These are phyloP conservation scores for Leptographium wingfieldii DNA, from an alignment of 2,329 filamentous ascomycete genomes.

Conservation along the genomic window DNA sequence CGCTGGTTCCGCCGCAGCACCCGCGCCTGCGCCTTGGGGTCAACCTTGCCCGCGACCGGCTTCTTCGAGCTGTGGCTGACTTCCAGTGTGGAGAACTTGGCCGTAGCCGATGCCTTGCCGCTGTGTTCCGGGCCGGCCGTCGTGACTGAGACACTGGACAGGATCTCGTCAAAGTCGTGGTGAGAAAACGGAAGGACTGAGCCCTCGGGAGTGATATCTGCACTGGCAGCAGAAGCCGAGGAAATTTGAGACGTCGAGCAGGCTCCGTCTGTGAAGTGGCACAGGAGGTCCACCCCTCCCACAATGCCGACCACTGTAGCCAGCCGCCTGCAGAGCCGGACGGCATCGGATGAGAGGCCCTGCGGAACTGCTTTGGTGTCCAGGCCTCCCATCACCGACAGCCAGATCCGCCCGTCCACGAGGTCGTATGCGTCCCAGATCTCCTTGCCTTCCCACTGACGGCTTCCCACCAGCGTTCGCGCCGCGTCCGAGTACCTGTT, in stretches of 20 bases:
- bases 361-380: not conserved
- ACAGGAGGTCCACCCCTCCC: not conserved
- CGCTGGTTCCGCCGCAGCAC: conserved; percentile 39
- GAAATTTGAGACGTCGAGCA: not conserved
- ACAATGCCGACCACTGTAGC: not conserved
- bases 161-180: not conserved
- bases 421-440: conserved; percentile 16
- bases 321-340: not conserved
- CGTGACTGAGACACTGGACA: not conserved
- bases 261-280: not conserved
- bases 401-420: conserved; percentile 14
- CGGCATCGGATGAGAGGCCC: not conserved
- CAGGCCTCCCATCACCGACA: not conserved
- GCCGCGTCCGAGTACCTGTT: not conserved
- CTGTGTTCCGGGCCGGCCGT: not conserved
- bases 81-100: not conserved
- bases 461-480: too few species aligned
- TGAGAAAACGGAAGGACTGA: not conserved
- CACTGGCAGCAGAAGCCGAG: too few species aligned
- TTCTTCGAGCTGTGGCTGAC: not conserved
- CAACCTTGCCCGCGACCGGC: not conserved
- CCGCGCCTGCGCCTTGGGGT: conserved; percentile 1
- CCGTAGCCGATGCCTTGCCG: not conserved
- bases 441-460: not conserved
- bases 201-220: not conserved